Conservation (phyloP, 306 rosid genomes). For the Prinsepia uniflora region DNA sequence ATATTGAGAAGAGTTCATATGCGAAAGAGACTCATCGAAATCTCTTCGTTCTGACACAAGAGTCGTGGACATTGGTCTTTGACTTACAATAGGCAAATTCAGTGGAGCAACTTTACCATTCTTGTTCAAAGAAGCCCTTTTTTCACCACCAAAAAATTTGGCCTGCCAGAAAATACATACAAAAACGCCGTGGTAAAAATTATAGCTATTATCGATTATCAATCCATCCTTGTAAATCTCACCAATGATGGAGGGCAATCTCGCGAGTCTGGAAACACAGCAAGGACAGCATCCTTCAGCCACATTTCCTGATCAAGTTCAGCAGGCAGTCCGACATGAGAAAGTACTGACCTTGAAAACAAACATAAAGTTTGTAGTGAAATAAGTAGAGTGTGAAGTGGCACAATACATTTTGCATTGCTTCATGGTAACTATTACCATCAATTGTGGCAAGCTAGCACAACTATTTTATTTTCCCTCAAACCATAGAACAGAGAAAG, state of each 20-base stretch:
- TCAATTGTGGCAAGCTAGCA: slow-evolving; percentile 5
- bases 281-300: slow-evolving; percentile 83
- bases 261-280: slow-evolving; percentile 66
- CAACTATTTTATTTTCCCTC: neutral
- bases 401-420: slow-evolving; percentile 3
- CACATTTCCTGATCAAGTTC: slow-evolving; percentile 79
- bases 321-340: slow-evolving; percentile 49
- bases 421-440: neutral
- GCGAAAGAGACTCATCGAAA: slow-evolving; percentile 54
- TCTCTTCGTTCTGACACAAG: slow-evolving; percentile 56
- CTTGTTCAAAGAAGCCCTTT: slow-evolving; percentile 53
- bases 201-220: slow-evolving; percentile 17
- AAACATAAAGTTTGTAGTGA: slow-evolving; percentile 26
- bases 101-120: slow-evolving; percentile 46
- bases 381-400: slow-evolving; percentile 19
- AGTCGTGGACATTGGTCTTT: slow-evolving; percentile 58
- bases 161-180: slow-evolving; percentile 52
- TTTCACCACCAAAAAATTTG: slow-evolving; percentile 65
- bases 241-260: slow-evolving; percentile 78
- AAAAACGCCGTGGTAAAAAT: slow-evolving; percentile 22
- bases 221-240: slow-evolving; percentile 41
- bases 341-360: slow-evolving; percentile 33
- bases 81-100: slow-evolving; percentile 43
- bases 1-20: slow-evolving; percentile 54
- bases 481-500: neutral